These are phyloP conservation scores for Penicillium sp. DNA, from an alignment of 2,329 filamentous ascomycete genomes.

Conservation along the genomic window DNA sequence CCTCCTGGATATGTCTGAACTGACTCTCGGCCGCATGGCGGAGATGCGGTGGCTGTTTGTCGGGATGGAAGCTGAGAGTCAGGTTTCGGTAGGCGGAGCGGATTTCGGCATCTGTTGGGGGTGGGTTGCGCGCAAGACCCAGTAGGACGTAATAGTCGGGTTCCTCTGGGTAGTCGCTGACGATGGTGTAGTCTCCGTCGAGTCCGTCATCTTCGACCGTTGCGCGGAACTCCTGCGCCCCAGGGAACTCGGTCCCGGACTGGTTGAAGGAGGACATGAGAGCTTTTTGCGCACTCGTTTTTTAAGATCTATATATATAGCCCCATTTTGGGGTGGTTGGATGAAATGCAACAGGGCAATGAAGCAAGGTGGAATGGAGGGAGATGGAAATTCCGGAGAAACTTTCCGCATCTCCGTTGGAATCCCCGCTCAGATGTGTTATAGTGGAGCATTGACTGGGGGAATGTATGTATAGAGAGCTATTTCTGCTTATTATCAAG, in stretches of 20 bases:
- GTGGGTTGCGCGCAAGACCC: constrained; percentile 40
- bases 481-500: neutral
- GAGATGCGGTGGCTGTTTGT: constrained; percentile 45
- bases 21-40: constrained; percentile 39
- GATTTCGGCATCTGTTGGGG: constrained; percentile 43
- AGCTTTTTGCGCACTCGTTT: neutral
- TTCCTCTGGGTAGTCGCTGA: constrained; percentile 34
- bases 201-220: constrained; percentile 22
- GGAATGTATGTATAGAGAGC: neutral
- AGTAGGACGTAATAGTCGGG: constrained; percentile 46
- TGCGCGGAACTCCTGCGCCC: constrained; percentile 16
- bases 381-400: constrained; percentile 20
- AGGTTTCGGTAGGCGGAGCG: constrained; percentile 46
- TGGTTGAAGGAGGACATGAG: constrained; percentile 18
- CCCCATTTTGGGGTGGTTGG: constrained; percentile 9
- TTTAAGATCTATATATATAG: constrained; percentile 6
- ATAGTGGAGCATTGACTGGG: neutral
- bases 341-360: constrained; percentile 2
- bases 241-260: constrained; percentile 12
- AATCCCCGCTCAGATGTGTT: constrained; percentile 10
- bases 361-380: constrained; percentile 4
- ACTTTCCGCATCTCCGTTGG: constrained; percentile 23
- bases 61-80: constrained; percentile 47
- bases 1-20: constrained; percentile 42
- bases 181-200: constrained; percentile 29